Percentiles rank a stretch among this genome's conserved stretches.
phyloP scores from a whole-genome alignment of 108 stramenopile genomes.

The Parmales sp. region DNA sequence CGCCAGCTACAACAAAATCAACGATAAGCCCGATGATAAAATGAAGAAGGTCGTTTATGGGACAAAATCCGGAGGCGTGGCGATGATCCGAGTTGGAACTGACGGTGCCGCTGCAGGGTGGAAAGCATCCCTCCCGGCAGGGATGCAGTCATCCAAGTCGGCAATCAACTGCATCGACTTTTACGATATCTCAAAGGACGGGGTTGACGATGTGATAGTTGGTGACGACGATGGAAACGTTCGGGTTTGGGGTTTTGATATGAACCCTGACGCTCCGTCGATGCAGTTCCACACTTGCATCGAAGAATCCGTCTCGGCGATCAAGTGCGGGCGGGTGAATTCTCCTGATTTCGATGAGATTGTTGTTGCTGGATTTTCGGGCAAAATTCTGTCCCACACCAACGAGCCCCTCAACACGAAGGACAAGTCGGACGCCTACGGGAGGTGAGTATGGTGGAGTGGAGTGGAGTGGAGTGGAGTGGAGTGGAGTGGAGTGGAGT shows the following conservation, averaged over 20 bases:
- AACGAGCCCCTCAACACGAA: conserved; percentile 13
- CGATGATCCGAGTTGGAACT: neutral
- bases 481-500: conserved; percentile 10
- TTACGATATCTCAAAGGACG: conserved; percentile 1
- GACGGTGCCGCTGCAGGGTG: neutral
- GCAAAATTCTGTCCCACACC: neutral
- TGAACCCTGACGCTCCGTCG: neutral
- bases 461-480: conserved; percentile 10
- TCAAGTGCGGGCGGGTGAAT: neutral
- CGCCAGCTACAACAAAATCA: neutral
- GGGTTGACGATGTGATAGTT: neutral
- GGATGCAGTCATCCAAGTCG: neutral
- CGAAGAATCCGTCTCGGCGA: neutral
- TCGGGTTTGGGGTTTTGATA: neutral
- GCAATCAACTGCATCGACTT: neutral
- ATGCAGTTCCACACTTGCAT: neutral
- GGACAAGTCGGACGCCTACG: neutral
- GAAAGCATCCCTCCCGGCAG: too few species aligned
- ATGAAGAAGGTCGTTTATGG: neutral
- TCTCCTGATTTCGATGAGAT: neutral
- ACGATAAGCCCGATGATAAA: neutral
- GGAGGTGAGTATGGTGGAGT: conserved; percentile 9
- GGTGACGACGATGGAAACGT: neutral
- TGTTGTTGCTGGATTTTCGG: neutral
- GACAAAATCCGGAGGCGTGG: neutral